These are phyloP conservation scores for Pelargonium cotyledonis DNA, from an alignment of 441 rosid species.

Conservation along the genomic window DNA sequence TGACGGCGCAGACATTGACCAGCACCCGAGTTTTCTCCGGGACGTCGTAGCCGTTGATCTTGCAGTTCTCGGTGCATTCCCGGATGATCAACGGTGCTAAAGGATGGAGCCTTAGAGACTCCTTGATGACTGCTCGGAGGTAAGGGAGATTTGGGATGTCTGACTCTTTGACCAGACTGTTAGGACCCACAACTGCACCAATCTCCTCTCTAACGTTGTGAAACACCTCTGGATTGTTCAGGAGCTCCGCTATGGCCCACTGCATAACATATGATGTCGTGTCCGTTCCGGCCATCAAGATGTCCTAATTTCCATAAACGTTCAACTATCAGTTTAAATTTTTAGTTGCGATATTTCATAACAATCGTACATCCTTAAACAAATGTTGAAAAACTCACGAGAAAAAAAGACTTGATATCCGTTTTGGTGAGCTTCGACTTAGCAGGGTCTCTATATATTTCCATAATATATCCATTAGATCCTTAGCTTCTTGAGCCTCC, in stretches of 20 bases:
- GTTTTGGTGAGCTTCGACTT: conserved; percentile 39
- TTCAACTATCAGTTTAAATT: background rate
- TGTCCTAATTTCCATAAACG: conserved; percentile 23
- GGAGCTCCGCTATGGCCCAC: conserved; percentile 55
- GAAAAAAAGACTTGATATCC: conserved; percentile 53
- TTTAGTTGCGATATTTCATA: background rate
- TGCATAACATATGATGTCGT: conserved; percentile 45
- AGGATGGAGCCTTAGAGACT: conserved; percentile 46
- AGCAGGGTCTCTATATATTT: conserved; percentile 37
- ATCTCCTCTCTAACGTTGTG: conserved; percentile 36
- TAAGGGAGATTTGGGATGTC: conserved; percentile 37
- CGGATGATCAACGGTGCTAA: conserved; percentile 37
- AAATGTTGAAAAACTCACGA: conserved; percentile 28
- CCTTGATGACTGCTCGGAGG: conserved; percentile 38
- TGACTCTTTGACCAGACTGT: conserved; percentile 31
- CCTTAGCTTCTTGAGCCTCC: conserved; percentile 25
- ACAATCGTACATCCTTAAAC: background rate
- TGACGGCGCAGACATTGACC: conserved; percentile 37
- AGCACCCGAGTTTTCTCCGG: conserved; percentile 34
- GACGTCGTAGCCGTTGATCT: conserved; percentile 33
- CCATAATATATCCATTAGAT: conserved; percentile 54
- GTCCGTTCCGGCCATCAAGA: conserved; percentile 51
- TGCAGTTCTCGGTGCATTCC: conserved; percentile 34
- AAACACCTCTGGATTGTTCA: conserved; percentile 29
- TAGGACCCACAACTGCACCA: conserved; percentile 18